These are phyloP conservation scores for Paramyrothecium sp. DNA, from an alignment of 2,329 filamentous ascomycete species.

Conservation along the genomic window DNA sequence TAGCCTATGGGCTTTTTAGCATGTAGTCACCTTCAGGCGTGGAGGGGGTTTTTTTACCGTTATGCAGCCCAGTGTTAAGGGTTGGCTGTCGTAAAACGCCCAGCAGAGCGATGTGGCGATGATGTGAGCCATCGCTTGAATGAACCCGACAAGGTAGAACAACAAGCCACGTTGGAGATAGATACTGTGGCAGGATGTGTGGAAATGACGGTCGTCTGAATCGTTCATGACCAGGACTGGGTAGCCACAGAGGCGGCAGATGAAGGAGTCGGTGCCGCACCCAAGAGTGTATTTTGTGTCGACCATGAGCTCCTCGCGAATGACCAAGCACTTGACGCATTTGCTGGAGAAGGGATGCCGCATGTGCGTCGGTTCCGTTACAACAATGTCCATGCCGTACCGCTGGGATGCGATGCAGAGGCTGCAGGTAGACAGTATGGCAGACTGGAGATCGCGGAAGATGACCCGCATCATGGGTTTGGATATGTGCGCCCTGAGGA, in stretches of 20 bases:
- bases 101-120: slow-evolving; percentile 35
- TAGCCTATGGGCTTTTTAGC: slow-evolving; percentile 21
- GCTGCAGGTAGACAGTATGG: slow-evolving; percentile 37
- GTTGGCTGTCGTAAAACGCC: slow-evolving; percentile 29
- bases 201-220: slow-evolving; percentile 37
- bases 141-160: slow-evolving; percentile 35
- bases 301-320: slow-evolving; percentile 30
- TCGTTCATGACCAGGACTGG: slow-evolving; percentile 29
- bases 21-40: neutral
- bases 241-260: slow-evolving; percentile 44
- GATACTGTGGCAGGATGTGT: slow-evolving; percentile 34
- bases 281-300: slow-evolving; percentile 36
- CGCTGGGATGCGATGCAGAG: slow-evolving; percentile 34
- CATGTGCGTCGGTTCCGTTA: slow-evolving; percentile 22
- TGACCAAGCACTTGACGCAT: slow-evolving; percentile 38
- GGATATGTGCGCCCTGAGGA: slow-evolving; percentile 31
- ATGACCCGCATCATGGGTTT: slow-evolving; percentile 32
- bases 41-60: slow-evolving; percentile 24
- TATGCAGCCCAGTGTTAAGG: slow-evolving; percentile 29
- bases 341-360: slow-evolving; percentile 36
- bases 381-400: slow-evolving; percentile 27
- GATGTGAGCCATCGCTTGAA: slow-evolving; percentile 34
- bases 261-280: slow-evolving; percentile 29
- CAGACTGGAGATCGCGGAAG: slow-evolving; percentile 29
- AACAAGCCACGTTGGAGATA: slow-evolving; percentile 34